Evolutionary conservation across 257 asterid species (phyloP).

Genomic region (Jacaranda copaia): DNA sequence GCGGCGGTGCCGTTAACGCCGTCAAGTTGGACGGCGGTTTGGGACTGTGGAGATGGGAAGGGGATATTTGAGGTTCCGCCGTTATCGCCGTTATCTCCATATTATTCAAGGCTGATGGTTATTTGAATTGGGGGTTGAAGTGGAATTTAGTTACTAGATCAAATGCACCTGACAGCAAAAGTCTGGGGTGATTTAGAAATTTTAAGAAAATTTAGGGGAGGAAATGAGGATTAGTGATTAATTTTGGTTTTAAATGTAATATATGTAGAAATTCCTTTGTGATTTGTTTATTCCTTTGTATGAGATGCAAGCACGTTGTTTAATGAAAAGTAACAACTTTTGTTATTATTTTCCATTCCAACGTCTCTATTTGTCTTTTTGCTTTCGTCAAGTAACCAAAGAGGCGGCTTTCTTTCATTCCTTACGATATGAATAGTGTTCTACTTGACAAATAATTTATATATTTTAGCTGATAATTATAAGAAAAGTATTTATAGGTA

Average conservation of each 20-base stretch:
- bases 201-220: conserved; percentile 14
- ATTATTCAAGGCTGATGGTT: conserved; percentile 45
- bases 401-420: no score
- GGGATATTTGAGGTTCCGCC: conserved; percentile 91
- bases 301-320: conserved; percentile 12
- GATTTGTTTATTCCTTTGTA: conserved; percentile 48
- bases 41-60: conserved; percentile 75
- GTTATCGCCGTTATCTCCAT: conserved; percentile 73
- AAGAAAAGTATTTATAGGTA: no score
- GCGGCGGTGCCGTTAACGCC: conserved; percentile 77
- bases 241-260: not conserved
- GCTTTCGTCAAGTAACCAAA: not conserved
- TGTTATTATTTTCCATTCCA: conserved; percentile 2
- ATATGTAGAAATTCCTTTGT: conserved; percentile 33
- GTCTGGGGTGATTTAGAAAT: conserved; percentile 55
- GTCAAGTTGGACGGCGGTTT: conserved; percentile 82
- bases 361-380: not conserved
- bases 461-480: no score
- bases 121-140: conserved; percentile 17
- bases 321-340: not conserved
- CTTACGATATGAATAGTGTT: no score
- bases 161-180: conserved; percentile 53
- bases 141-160: not conserved
- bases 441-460: no score
- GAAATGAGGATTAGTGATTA: conserved; percentile 17